Percentiles rank a stretch among this genome's conserved stretches.
These are phyloP conservation scores for Nitzschia inconspicua DNA, from an alignment of 108 stramenopile species.

Conservation along the genomic window DNA sequence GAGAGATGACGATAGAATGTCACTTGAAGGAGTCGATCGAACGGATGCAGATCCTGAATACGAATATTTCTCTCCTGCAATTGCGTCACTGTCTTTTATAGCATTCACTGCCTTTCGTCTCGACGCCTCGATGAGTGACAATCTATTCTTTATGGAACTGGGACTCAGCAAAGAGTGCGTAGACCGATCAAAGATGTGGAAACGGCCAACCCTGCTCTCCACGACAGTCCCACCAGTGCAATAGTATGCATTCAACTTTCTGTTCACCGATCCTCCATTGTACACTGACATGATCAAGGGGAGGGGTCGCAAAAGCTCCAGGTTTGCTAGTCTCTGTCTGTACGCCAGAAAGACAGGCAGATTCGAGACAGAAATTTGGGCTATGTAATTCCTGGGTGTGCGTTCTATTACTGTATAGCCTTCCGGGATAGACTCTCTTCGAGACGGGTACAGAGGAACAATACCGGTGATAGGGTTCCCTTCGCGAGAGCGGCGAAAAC, in stretches of 20 bases:
- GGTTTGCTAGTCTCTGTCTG: slow-evolving; percentile 77
- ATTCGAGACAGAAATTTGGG: slow-evolving; percentile 22
- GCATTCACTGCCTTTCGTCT: slow-evolving; percentile 30
- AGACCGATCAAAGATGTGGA: slow-evolving; percentile 85
- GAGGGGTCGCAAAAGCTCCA: slow-evolving; percentile 76
- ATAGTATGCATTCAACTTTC: slow-evolving; percentile 65
- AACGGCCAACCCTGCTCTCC: slow-evolving; percentile 65
- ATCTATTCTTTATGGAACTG: slow-evolving; percentile 67
- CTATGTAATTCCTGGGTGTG: slow-evolving; percentile 72
- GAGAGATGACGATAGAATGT: slow-evolving; percentile 21
- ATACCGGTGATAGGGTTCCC: slow-evolving; percentile 86
- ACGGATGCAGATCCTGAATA: slow-evolving; percentile 13
- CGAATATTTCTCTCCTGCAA: slow-evolving; percentile 8
- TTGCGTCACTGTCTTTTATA: slow-evolving; percentile 1
- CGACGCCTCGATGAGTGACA: slow-evolving; percentile 67
- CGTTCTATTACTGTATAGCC: slow-evolving; percentile 85
- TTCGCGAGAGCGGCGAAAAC: slow-evolving; percentile 84
- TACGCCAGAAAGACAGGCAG: slow-evolving; percentile 68
- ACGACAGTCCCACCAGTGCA: slow-evolving; percentile 81
- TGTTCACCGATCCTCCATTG: background rate
- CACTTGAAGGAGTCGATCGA: background rate
- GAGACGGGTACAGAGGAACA: slow-evolving; percentile 58
- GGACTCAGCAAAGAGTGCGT: slow-evolving; percentile 77
- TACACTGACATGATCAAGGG: slow-evolving; percentile 69
- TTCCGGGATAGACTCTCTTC: slow-evolving; percentile 66